Evolutionary conservation across 192 early-diverging fungal species (phyloP).

Genomic region (Coemansia reversa): DNA sequence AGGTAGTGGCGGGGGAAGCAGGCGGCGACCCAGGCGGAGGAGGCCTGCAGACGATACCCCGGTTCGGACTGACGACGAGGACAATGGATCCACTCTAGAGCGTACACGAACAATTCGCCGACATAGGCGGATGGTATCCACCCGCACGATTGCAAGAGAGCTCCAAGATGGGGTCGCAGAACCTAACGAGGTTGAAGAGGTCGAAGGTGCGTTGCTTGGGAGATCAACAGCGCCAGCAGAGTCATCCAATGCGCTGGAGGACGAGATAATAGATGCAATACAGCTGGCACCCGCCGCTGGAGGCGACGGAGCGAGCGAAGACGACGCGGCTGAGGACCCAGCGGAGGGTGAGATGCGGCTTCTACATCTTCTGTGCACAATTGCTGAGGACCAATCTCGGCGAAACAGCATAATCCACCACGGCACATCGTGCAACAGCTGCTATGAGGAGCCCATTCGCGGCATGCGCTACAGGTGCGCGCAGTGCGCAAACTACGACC

Average conservation of each 20-base stretch:
- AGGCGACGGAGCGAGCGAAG: not conserved
- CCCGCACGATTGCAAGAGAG: slow-evolving; percentile 17
- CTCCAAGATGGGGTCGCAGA: slow-evolving; percentile 14
- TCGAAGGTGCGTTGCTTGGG: not conserved
- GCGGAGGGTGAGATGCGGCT: slow-evolving; percentile 49
- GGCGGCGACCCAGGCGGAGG: slow-evolving; percentile 20
- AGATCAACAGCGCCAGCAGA: not conserved
- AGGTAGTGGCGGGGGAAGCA: not conserved
- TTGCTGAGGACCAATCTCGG: slow-evolving; percentile 82
- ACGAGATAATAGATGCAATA: not conserved
- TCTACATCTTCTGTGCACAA: slow-evolving; percentile 74
- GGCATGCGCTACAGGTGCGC: slow-evolving; percentile 92
- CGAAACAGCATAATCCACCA: slow-evolving; percentile 63
- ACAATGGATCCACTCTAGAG: slow-evolving; percentile 8
- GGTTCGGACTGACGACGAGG: slow-evolving; percentile 3
- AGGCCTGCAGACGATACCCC: slow-evolving; percentile 12
- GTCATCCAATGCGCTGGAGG: not conserved
- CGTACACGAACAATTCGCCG: slow-evolving; percentile 47
- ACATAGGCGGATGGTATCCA: slow-evolving; percentile 22
- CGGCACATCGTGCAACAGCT: slow-evolving; percentile 92
- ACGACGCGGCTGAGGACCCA: not conserved
- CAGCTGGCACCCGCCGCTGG: not conserved
- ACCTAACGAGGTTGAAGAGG: not conserved
- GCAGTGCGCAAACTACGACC: slow-evolving; percentile 90
- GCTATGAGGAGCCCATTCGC: slow-evolving; percentile 80